phyloP scores from a whole-genome alignment of 78 protist species.

The Cavenderia fasciculata region DNA sequence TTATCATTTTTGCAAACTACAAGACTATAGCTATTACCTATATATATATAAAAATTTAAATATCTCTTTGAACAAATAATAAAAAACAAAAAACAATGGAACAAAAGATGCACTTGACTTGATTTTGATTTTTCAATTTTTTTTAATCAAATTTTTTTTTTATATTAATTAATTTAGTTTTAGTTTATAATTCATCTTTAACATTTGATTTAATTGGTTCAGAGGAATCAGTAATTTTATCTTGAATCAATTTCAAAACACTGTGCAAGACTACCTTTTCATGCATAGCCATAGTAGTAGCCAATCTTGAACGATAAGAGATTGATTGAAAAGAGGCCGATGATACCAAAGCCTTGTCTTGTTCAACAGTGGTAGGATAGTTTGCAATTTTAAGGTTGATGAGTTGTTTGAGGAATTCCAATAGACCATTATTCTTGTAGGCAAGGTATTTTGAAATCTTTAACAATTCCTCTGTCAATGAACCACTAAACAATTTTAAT shows the following conservation, averaged over 20 bases:
- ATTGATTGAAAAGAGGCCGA: neutral
- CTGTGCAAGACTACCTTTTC: constrained; percentile 25
- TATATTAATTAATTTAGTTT: neutral
- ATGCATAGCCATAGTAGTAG: neutral
- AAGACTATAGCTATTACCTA: no score
- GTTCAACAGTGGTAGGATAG: constrained; percentile 26
- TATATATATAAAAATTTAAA: no score
- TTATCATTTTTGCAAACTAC: no score
- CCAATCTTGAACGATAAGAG: constrained; percentile 19
- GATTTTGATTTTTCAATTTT: no score
- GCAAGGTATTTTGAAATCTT: constrained; percentile 45
- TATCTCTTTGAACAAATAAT: no score
- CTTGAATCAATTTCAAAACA: neutral
- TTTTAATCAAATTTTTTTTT: no score
- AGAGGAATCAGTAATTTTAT: constrained; percentile 8
- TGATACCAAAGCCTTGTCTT: constrained; percentile 2
- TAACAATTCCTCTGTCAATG: constrained; percentile 61
- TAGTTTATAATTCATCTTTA: constrained; percentile 8
- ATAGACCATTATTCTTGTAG: constrained; percentile 14
- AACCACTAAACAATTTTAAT: constrained; percentile 35
- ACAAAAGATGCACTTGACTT: no score
- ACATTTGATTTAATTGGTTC: neutral
- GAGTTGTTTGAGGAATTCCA: constrained; percentile 10
- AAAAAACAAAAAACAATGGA: no score
- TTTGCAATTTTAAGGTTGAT: constrained; percentile 1